Conservation (phyloP, 2,329 filamentous ascomycete species). For the Achaetomium macrosporum region DNA sequence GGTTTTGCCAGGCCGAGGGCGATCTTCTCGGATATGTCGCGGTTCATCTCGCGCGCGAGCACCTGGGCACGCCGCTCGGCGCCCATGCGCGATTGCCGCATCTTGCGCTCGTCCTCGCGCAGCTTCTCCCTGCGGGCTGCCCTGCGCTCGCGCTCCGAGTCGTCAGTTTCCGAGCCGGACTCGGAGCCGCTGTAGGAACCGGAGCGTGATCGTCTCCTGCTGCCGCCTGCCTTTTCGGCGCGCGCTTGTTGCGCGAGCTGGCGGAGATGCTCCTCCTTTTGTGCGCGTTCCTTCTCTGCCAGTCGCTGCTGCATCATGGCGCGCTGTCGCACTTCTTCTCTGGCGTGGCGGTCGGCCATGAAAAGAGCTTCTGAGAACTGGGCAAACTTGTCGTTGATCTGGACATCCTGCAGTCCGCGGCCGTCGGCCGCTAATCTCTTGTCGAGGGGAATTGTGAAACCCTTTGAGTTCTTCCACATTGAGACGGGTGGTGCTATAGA, state of each 20-base stretch:
- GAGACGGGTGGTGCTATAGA: constrained; percentile 67
- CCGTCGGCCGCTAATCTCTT: constrained; percentile 94
- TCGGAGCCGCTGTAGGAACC: constrained; percentile 50
- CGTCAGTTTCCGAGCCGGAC: constrained; percentile 52
- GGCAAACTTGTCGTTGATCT: constrained; percentile 98
- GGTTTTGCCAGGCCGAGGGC: constrained; percentile 92
- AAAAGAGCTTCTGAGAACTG: constrained; percentile 92
- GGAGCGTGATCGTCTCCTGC: constrained; percentile 34
- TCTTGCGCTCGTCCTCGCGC: constrained; percentile 78
- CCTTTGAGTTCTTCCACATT: constrained; percentile 99
- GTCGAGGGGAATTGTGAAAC: constrained; percentile 91
- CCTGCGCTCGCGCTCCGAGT: constrained; percentile 69
- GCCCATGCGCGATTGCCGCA: constrained; percentile 93
- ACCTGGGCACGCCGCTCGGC: constrained; percentile 85
- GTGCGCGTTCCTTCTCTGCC: constrained; percentile 90
- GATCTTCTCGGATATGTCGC: constrained; percentile 95
- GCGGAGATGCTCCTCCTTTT: constrained; percentile 89
- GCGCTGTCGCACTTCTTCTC: constrained; percentile 90
- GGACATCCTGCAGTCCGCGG: constrained; percentile 82
- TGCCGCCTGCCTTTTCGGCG: constrained; percentile 62
- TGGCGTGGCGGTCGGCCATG: constrained; percentile 87
- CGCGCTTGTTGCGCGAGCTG: constrained; percentile 85
- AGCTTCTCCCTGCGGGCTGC: constrained; percentile 70
- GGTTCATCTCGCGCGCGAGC: constrained; percentile 90
- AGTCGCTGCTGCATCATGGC: constrained; percentile 92